These are phyloP conservation scores for Pythium graminicola DNA, from an alignment of 352 stramenopile genomes.

Conservation along the genomic window DNA sequence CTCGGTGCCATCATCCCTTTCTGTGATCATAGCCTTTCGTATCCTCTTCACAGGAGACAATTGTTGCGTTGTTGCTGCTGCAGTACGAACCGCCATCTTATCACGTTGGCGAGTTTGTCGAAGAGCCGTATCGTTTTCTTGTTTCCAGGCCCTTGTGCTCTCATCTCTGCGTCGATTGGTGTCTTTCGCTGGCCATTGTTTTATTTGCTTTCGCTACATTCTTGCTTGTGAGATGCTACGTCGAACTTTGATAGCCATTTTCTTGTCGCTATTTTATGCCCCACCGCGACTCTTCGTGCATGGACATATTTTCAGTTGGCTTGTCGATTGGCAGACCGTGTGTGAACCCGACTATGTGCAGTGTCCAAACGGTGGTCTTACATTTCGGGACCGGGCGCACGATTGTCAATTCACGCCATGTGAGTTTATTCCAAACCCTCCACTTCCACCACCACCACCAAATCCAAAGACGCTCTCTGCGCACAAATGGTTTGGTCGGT, in stretches of 20 bases:
- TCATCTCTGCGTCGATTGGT: background rate
- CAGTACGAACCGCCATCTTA: background rate
- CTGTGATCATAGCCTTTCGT: too few relatives aligned
- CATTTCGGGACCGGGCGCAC: constrained; percentile 31
- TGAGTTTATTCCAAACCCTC: constrained; percentile 21
- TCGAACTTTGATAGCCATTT: too few relatives aligned
- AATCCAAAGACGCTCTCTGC: constrained; percentile 15
- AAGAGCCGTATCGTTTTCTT: constrained; percentile 4
- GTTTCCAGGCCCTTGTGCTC: background rate
- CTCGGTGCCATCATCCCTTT: too few relatives aligned
- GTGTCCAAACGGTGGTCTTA: constrained; percentile 34
- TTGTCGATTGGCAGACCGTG: constrained; percentile 28
- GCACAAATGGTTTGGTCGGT: constrained; percentile 28
- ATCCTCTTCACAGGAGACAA: too few relatives aligned
- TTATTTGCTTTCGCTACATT: background rate
- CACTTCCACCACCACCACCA: constrained; percentile 4
- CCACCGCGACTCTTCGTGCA: constrained; percentile 3
- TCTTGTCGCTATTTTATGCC: background rate
- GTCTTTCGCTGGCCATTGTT: background rate
- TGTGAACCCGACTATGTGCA: constrained; percentile 33
- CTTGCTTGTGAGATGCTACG: background rate
- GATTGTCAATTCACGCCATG: constrained; percentile 43
- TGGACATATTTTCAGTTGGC: constrained; percentile 15
- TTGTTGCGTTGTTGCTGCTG: too few relatives aligned
- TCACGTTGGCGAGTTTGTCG: background rate